Evolutionary conservation across 495 filamentous ascomycete genomes (phyloP).

Genomic region (Neurospora terricola): DNA sequence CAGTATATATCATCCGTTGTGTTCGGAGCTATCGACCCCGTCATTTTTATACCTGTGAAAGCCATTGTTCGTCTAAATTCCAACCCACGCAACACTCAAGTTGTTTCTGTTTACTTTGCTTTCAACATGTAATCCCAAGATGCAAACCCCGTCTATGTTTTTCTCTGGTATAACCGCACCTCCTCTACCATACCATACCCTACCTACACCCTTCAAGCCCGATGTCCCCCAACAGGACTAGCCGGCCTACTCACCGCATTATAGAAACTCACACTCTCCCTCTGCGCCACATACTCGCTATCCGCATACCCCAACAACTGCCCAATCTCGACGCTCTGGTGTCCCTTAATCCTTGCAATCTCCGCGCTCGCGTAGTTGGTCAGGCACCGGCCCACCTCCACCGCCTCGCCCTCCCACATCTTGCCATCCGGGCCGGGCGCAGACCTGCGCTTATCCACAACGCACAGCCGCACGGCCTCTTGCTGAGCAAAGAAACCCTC

Average conservation of each 20-base stretch:
- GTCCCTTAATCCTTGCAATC: slow-evolving; percentile 73
- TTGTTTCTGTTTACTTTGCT: background rate
- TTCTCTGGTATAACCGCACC: background rate
- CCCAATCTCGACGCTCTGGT: slow-evolving; percentile 70
- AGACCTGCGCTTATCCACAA: slow-evolving; percentile 45
- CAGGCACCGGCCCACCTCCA: slow-evolving; percentile 84
- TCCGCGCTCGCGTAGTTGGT: slow-evolving; percentile 88
- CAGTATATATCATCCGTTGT: background rate
- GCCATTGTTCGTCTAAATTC: background rate
- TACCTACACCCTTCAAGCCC: slow-evolving; percentile 4
- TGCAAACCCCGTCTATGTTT: background rate
- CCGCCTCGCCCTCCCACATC: slow-evolving; percentile 41
- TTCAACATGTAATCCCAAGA: background rate
- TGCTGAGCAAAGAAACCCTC: slow-evolving; percentile 83
- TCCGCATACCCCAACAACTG: slow-evolving; percentile 79
- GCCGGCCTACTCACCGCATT: slow-evolving; percentile 28
- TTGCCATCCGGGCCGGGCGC: slow-evolving; percentile 15
- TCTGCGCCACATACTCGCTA: slow-evolving; percentile 84
- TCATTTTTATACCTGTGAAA: background rate
- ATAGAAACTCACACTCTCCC: slow-evolving; percentile 81
- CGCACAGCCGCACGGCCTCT: slow-evolving; percentile 77
- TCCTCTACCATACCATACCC: slow-evolving; percentile 14
- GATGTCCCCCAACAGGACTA: slow-evolving; percentile 26
- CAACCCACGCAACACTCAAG: background rate
- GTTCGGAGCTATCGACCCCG: background rate